Percentiles rank a stretch among this genome's conserved stretches.
These are phyloP conservation scores for Friedmanniomyces simplex DNA, from an alignment of 495 filamentous ascomycete species.

Conservation along the genomic window DNA sequence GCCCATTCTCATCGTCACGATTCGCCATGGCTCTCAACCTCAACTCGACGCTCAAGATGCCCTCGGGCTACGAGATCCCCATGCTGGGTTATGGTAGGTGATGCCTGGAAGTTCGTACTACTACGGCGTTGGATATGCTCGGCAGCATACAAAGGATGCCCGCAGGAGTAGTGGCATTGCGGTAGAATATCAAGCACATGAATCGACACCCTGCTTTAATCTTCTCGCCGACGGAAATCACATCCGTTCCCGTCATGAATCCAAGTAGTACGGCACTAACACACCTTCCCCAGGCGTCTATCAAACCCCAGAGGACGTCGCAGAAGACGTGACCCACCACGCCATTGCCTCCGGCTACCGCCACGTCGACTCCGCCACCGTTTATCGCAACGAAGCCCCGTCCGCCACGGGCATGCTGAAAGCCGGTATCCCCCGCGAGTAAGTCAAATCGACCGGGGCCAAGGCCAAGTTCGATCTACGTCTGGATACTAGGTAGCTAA, in stretches of 20 bases:
- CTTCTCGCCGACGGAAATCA: too few species aligned
- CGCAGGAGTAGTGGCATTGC: too few species aligned
- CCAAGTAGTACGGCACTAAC: constrained; percentile 10
- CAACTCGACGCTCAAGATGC: constrained; percentile 55
- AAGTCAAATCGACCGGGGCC: too few species aligned
- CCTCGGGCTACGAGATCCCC: constrained; percentile 70
- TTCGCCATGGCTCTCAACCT: constrained; percentile 49
- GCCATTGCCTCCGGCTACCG: constrained; percentile 62
- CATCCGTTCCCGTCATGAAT: not conserved
- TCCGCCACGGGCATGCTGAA: constrained; percentile 52
- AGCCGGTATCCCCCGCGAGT: constrained; percentile 46
- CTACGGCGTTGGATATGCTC: too few species aligned
- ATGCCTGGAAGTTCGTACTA: not conserved
- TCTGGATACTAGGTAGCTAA: too few species aligned
- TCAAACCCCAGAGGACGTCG: constrained; percentile 53
- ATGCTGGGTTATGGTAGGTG: constrained; percentile 62
- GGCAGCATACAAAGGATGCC: too few species aligned
- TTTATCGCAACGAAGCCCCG: constrained; percentile 59
- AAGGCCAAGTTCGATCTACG: too few species aligned
- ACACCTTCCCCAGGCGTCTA: constrained; percentile 48
- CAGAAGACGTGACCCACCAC: constrained; percentile 47
- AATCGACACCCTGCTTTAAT: too few species aligned
- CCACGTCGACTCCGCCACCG: constrained; percentile 65
- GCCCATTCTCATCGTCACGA: constrained; percentile 1
- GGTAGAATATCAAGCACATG: too few species aligned